Evolutionary conservation across 805 yeast genomes (phyloP), one percentile per base, ranked within the genome.

Genomic region (Wickerhamiella hasegawae): DNA sequence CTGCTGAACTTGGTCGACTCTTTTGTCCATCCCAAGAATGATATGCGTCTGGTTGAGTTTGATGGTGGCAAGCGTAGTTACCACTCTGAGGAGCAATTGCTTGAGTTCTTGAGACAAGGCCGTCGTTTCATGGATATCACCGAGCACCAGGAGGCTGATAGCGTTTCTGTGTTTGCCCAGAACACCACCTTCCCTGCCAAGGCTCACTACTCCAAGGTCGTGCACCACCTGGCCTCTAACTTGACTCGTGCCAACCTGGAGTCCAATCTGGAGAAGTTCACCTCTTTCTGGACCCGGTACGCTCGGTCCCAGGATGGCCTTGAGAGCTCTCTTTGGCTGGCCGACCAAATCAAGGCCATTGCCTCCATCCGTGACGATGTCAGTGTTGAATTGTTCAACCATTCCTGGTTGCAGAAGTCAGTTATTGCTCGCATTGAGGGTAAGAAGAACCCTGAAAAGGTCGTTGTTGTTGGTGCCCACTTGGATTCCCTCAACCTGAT

Each of bases 391-490:
- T 66, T 68, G 36, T 60, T 80, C 40, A 57, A 66, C 18, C 95
- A 85, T 53, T 47, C 62, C 3, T 85, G 94, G 94, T 63, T 60
- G 42, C 96, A 85, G 56, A 75, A 68, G 48, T 76, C 90, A 3
- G 61, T 82, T 3, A 66, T 85, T 34, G 81, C 80, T 8, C 61
- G 66, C 12, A 63, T 85, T 30, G 64, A 44, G 25, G 59, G 59
- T 31, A 43, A 58, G 24, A 48, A 56, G 26, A 45, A 45, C 29
- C 52, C 61, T 1, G 67, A 67, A 17, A 63, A 65, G 32, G 56
- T 65, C 4, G 75, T 87, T 1, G 73, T 87, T 12, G 68, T 87
- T 27, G 95, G 95, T 1, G 79, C 92, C 18, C 97, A 87, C 58
- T 80, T 77, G 51, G 97, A 87, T 53, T 77, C 93, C 2, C 66